phyloP scores from a whole-genome alignment of 257 asterid genomes.

The Fraxinus quadrangulata region DNA sequence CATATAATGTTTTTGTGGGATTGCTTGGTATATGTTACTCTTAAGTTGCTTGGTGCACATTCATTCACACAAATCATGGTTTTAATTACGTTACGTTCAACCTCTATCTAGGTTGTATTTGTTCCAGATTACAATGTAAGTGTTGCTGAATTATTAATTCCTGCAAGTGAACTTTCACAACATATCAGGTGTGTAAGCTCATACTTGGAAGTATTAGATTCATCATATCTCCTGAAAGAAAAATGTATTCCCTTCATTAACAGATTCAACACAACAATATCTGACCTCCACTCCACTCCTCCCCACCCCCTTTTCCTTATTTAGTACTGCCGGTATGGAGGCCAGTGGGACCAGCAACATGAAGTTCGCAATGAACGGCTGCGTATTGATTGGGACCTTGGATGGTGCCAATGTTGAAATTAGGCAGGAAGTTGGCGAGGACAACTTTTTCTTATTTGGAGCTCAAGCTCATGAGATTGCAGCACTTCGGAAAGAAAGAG shows the following conservation, averaged over 20 bases:
- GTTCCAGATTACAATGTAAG: constrained; percentile 89
- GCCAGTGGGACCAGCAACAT: constrained; percentile 97
- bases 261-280: constrained; percentile 11
- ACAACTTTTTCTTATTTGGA: constrained; percentile 85
- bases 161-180: constrained; percentile 83
- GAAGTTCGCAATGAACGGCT: constrained; percentile 89
- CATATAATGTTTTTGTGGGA: not conserved
- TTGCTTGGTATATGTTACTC: constrained; percentile 2
- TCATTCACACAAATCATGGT: not conserved
- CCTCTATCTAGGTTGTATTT: constrained; percentile 57
- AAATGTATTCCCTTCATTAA: not conserved
- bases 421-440: constrained; percentile 86
- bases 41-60: constrained; percentile 16
- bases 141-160: constrained; percentile 77
- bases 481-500: constrained; percentile 72
- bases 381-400: constrained; percentile 76
- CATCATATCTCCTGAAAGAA: constrained; percentile 1
- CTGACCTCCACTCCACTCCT: constrained; percentile 22
- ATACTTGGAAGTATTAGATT: constrained; percentile 13
- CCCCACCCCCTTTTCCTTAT: constrained; percentile 12
- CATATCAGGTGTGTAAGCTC: constrained; percentile 66
- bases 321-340: constrained; percentile 92
- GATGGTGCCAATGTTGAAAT: constrained; percentile 94
- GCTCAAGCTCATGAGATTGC: constrained; percentile 85
- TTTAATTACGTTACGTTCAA: constrained; percentile 23